A percentile compares a stretch with the other conserved stretches of the same genome.
These are phyloP conservation scores for Aspergillus pseudoterreus DNA, from an alignment of 2,329 filamentous ascomycete species.

Conservation along the genomic window DNA sequence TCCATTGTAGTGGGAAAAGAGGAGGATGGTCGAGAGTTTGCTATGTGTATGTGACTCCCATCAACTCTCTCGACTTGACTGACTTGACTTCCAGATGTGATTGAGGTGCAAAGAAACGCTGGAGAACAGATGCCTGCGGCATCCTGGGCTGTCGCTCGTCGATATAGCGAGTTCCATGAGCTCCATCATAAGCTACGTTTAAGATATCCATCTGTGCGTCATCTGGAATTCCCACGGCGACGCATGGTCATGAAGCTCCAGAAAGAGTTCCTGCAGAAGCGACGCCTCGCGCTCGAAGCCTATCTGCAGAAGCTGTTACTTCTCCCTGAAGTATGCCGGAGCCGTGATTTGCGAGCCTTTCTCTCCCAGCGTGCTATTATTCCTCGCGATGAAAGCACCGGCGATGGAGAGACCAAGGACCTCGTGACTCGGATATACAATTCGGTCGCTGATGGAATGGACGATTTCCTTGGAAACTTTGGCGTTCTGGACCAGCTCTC, in stretches of 20 bases:
- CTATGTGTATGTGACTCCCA: slow-evolving; percentile 60
- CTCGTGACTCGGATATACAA: slow-evolving; percentile 95
- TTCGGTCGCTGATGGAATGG: slow-evolving; percentile 95
- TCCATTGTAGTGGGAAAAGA: slow-evolving; percentile 89
- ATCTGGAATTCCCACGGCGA: slow-evolving; percentile 86
- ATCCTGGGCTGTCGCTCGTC: slow-evolving; percentile 84
- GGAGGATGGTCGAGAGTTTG: slow-evolving; percentile 88
- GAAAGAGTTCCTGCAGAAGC: slow-evolving; percentile 89
- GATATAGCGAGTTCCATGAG: slow-evolving; percentile 96
- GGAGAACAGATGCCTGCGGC: slow-evolving; percentile 97
- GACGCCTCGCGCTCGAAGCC: slow-evolving; percentile 75
- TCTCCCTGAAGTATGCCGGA: slow-evolving; percentile 89
- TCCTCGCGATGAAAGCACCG: slow-evolving; percentile 58
- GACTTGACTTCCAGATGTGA: slow-evolving; percentile 55
- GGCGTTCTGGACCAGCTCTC: slow-evolving; percentile 93
- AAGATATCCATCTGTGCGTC: slow-evolving; percentile 80
- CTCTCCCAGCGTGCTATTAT: slow-evolving; percentile 82
- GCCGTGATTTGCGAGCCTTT: slow-evolving; percentile 86
- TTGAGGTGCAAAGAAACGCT: slow-evolving; percentile 85
- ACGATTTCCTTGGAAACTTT: slow-evolving; percentile 94
- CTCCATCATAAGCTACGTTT: slow-evolving; percentile 83
- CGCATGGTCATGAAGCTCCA: slow-evolving; percentile 96
- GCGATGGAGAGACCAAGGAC: slow-evolving; percentile 66
- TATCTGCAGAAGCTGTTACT: slow-evolving; percentile 80
- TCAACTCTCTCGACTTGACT: slow-evolving; percentile 10